Conservation (phyloP, 805 yeast genomes). For the Cyberlindnera amylophila region DNA sequence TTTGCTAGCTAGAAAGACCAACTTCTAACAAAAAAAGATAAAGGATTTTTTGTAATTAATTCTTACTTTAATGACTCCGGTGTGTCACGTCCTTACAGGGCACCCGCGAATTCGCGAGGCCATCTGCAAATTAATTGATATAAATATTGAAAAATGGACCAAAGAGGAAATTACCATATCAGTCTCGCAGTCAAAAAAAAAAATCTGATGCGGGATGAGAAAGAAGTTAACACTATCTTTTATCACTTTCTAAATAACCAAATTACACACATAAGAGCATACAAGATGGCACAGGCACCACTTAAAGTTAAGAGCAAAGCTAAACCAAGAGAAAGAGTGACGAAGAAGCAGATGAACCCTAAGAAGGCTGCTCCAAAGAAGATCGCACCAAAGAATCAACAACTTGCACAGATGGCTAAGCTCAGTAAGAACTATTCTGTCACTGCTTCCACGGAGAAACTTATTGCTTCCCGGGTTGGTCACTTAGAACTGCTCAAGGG, state of each 20-base stretch:
- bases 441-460: constrained; percentile 71
- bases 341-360: constrained; percentile 63
- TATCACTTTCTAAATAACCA: not conserved
- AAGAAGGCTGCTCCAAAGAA: constrained; percentile 73
- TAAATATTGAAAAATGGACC: constrained; percentile 1
- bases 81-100: not conserved
- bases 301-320: constrained; percentile 46
- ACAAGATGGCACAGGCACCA: constrained; percentile 69
- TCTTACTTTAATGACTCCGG: constrained; percentile 9
- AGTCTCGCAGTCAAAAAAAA: not conserved
- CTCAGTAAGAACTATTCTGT: constrained; percentile 48
- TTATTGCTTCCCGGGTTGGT: constrained; percentile 87
- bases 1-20: not conserved
- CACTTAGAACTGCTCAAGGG: constrained; percentile 91
- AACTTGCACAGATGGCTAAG: constrained; percentile 47
- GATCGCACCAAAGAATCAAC: constrained; percentile 61
- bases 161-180: constrained; percentile 2
- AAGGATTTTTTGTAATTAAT: not conserved
- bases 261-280: not conserved
- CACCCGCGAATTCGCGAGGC: not conserved
- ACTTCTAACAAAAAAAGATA: not conserved
- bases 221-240: not conserved
- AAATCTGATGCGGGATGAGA: constrained; percentile 3
- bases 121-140: constrained; percentile 1
- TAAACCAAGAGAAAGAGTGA: constrained; percentile 35